Evolutionary conservation across 768 basidiomycete genomes (phyloP), one percentile per base, ranked within the genome.

Genomic region (Phanerochaete carnosa): DNA sequence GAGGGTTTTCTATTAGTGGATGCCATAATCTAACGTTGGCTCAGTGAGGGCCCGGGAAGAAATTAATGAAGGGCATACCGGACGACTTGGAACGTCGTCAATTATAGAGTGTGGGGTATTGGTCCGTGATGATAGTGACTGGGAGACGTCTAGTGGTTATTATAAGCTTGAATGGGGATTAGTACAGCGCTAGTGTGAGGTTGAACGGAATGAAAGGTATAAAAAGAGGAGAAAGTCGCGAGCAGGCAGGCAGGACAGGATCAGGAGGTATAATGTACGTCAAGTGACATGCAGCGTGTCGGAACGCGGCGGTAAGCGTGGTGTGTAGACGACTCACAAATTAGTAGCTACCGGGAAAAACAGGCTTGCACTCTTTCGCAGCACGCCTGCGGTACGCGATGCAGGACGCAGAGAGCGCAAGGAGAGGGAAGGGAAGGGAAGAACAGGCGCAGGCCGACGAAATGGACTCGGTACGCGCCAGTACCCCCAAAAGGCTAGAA

Each of bases 1-100:
- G 89, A 88, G 45, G 28, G 57, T 22, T 46, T 58, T 49, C 57
- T 39, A 51, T 58, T 49, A 58, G 57, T 26, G 57, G 29, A 16
- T 32, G 57, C 26, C 57, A 58, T 73, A 67, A 62, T 64, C 65
- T 57, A 60, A 68, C 47, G 28, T 37, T 25, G 32, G 54, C 25
- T 49, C 6, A 49, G 47, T 26, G 33, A 15, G 35, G 49, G 16
- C 28, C 28, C 8, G 9, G 45, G 29, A 32, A 30, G 30, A 19
- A 43, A 39, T 47, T 19, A 55, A 32, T n/a, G 46, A 55, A 32
- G 25, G 3, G 46, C 30, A 22, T 37, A 56, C 55, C 47, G 47
- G 58, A 66, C 61, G 58, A 54, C 59, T 61, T 58, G 52, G 60
- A 43, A 19, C 39, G 39, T 43, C 39, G 39, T 43, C 25, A 58